Percentiles rank a stretch among this genome's conserved stretches.
phyloP scores from a whole-genome alignment of 2,329 filamentous ascomycete species.

The Teratosphaeria epicoccoides region DNA sequence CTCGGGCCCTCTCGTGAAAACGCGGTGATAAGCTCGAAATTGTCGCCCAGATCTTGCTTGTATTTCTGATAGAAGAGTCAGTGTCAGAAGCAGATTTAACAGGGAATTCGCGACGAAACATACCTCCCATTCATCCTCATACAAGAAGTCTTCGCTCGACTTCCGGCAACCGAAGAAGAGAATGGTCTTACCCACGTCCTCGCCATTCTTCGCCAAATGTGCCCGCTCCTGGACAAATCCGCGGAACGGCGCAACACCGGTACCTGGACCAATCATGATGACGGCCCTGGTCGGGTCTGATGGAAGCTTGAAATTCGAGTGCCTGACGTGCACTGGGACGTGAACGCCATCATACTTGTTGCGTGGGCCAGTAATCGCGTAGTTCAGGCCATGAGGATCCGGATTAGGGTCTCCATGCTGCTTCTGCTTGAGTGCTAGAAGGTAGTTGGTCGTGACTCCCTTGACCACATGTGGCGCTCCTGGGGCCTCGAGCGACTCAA shows the following conservation, averaged over 20 bases:
- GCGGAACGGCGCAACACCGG: slow-evolving; percentile 95
- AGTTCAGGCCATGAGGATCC: slow-evolving; percentile 72
- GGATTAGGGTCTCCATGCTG: slow-evolving; percentile 80
- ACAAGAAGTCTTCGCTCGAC: slow-evolving; percentile 80
- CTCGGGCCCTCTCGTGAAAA: slow-evolving; percentile 82
- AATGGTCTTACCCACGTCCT: slow-evolving; percentile 74
- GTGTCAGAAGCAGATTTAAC: background rate
- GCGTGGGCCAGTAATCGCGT: slow-evolving; percentile 76
- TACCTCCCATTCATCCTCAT: slow-evolving; percentile 86
- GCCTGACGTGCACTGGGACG: slow-evolving; percentile 87
- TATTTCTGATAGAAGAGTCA: slow-evolving; percentile 51
- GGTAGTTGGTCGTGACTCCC: slow-evolving; percentile 94
- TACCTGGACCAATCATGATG: slow-evolving; percentile 93
- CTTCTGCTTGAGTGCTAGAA: slow-evolving; percentile 90
- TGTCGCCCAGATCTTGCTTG: slow-evolving; percentile 72
- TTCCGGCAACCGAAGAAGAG: slow-evolving; percentile 95
- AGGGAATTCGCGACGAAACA: slow-evolving; percentile 29
- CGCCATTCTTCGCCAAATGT: slow-evolving; percentile 66
- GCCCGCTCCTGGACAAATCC: slow-evolving; percentile 95
- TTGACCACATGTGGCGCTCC: slow-evolving; percentile 71
- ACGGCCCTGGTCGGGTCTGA: slow-evolving; percentile 89
- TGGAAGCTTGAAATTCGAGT: slow-evolving; percentile 98
- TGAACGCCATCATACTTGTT: slow-evolving; percentile 97
- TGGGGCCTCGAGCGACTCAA: slow-evolving; percentile 71
- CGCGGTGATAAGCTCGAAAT: slow-evolving; percentile 80